Conservation (phyloP, 2,329 filamentous ascomycete genomes). For the Fusarium sp. region DNA sequence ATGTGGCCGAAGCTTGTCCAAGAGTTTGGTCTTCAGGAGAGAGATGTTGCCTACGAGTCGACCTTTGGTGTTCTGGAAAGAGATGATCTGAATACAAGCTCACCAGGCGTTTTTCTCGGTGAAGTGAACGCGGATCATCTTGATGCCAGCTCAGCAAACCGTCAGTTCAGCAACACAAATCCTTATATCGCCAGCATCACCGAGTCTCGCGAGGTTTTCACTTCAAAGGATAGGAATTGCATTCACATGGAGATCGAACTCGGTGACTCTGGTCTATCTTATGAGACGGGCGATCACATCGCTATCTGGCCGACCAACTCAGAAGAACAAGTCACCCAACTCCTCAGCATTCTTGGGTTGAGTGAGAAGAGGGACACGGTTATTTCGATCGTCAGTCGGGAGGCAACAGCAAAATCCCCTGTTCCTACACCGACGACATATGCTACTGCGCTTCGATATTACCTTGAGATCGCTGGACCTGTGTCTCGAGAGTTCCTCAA, state of each 20-base stretch:
- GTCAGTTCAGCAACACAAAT: background rate
- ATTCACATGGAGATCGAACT: background rate
- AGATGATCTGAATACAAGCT: background rate
- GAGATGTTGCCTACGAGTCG: background rate
- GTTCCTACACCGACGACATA: slow-evolving; percentile 11
- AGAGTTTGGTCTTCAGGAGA: background rate
- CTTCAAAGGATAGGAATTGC: background rate
- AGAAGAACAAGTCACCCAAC: background rate
- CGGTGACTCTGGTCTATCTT: background rate
- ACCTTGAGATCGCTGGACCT: slow-evolving; percentile 6
- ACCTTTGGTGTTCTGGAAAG: background rate
- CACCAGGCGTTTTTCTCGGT: background rate
- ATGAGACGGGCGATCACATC: background rate
- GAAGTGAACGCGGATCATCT: background rate
- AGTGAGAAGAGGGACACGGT: background rate
- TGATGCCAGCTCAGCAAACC: background rate
- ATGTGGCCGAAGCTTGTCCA: background rate
- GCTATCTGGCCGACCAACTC: background rate
- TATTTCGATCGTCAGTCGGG: background rate
- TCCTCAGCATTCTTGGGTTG: background rate
- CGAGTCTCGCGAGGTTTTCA: background rate
- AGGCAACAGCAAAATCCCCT: background rate
- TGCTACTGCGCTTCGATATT: background rate
- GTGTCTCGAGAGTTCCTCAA: slow-evolving; percentile 1
- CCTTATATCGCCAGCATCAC: background rate